Evolutionary conservation across 768 basidiomycete species (phyloP).

Genomic region (Dioszegia hungarica): DNA sequence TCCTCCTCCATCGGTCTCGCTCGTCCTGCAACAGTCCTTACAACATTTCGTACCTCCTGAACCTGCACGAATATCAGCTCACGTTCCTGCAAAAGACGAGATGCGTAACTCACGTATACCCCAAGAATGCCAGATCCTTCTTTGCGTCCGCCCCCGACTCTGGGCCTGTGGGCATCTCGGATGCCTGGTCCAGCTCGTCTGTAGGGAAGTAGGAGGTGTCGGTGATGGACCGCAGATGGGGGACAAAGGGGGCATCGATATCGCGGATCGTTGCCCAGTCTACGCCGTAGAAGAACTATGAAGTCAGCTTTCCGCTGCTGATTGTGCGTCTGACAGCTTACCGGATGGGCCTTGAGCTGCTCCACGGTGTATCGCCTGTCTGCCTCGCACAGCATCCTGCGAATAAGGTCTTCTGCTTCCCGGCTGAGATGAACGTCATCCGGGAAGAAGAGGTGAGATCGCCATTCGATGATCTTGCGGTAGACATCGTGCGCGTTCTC

Average conservation of each 20-base stretch:
- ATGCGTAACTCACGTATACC: conserved; percentile 51
- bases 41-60: conserved; percentile 47
- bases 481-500: conserved; percentile 97
- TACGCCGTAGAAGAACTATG: conserved; percentile 61
- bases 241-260: conserved; percentile 95
- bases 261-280: conserved; percentile 82
- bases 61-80: conserved; percentile 15
- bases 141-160: conserved; percentile 44
- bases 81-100: no score
- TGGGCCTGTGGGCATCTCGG: conserved; percentile 54
- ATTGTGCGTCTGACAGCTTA: conserved; percentile 52
- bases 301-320: neutral
- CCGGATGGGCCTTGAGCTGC: conserved; percentile 83
- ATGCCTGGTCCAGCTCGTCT: conserved; percentile 78
- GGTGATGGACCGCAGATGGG: conserved; percentile 83
- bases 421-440: conserved; percentile 88
- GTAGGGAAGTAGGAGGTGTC: conserved; percentile 99
- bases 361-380: conserved; percentile 74
- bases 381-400: conserved; percentile 69
- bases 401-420: conserved; percentile 84
- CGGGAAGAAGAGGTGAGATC: conserved; percentile 75
- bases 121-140: conserved; percentile 61
- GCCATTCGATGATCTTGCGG: conserved; percentile 96
- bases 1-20: no score
- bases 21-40: conserved; percentile 5